A percentile compares a stretch with the other conserved stretches of the same genome.
These are phyloP conservation scores for Zymoseptoria ardabiliae DNA, from an alignment of 2,329 filamentous ascomycete species.

Conservation along the genomic window DNA sequence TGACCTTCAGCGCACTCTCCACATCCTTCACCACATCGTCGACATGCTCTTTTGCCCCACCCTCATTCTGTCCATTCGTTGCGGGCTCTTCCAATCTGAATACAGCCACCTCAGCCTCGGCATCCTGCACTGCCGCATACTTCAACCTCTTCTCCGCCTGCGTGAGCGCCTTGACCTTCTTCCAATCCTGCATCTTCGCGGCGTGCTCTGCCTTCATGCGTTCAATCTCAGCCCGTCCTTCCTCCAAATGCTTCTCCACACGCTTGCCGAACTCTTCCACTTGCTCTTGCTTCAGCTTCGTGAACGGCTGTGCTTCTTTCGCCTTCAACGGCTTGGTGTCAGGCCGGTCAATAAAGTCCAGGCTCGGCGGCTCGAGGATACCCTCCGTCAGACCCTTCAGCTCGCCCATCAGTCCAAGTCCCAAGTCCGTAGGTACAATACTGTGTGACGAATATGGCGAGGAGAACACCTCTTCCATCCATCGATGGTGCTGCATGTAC, in stretches of 20 bases:
- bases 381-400: slow-evolving; percentile 74
- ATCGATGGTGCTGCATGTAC: slow-evolving; percentile 93
- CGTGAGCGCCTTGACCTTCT: slow-evolving; percentile 61
- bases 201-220: slow-evolving; percentile 75
- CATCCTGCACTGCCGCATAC: slow-evolving; percentile 48
- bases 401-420: slow-evolving; percentile 70
- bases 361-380: slow-evolving; percentile 61
- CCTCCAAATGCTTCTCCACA: slow-evolving; percentile 62
- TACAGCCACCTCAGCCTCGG: slow-evolving; percentile 27
- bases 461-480: slow-evolving; percentile 96
- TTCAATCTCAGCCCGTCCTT: slow-evolving; percentile 74
- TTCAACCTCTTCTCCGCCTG: slow-evolving; percentile 71
- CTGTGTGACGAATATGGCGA: slow-evolving; percentile 81
- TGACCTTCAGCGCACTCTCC: slow-evolving; percentile 62
- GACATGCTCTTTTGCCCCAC: slow-evolving; percentile 44
- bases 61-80: slow-evolving; percentile 29
- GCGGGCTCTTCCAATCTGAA: slow-evolving; percentile 45
- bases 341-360: slow-evolving; percentile 14
- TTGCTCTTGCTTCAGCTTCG: slow-evolving; percentile 66
- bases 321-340: slow-evolving; percentile 40
- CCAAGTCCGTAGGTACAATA: slow-evolving; percentile 80
- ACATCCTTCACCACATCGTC: slow-evolving; percentile 70
- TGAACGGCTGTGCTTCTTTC: slow-evolving; percentile 40
- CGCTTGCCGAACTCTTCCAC: slow-evolving; percentile 78
- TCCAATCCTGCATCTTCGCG: slow-evolving; percentile 66